Conservation (phyloP, 352 stramenopile genomes). For the Pythium brachiatum region DNA sequence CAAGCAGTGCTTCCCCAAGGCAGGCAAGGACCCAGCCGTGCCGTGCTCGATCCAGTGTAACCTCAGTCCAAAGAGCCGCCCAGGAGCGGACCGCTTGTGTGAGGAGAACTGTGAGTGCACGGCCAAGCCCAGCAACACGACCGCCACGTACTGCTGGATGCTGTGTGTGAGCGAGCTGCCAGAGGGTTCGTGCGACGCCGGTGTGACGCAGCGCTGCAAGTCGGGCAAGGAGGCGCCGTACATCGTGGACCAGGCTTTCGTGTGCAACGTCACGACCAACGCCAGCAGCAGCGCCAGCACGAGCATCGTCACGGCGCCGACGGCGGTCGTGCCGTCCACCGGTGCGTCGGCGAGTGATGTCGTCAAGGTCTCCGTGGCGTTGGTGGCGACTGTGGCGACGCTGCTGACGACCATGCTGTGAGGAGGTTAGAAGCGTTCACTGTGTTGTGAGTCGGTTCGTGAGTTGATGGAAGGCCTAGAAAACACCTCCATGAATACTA, state of each 20-base stretch:
- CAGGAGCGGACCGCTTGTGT: conserved; percentile 26
- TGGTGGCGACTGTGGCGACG: conserved; percentile 1
- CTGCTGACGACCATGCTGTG: conserved; percentile 1
- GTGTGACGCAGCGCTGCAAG: conserved; percentile 21
- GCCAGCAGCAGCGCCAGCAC: conserved; percentile 2
- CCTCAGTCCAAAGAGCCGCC: conserved; percentile 22
- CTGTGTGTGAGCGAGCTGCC: conserved; percentile 32
- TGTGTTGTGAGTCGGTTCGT: neutral
- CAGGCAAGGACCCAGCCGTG: conserved; percentile 20
- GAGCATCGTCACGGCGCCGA: neutral
- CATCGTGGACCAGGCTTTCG: conserved; percentile 25
- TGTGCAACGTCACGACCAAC: conserved; percentile 20
- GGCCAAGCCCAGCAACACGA: conserved; percentile 25
- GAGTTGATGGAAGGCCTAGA: too few relatives aligned
- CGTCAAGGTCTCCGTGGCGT: conserved; percentile 1
- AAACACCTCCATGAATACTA: too few relatives aligned
- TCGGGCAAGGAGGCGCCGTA: conserved; percentile 27
- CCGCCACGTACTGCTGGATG: conserved; percentile 39
- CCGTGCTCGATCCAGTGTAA: conserved; percentile 41
- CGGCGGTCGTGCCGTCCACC: conserved; percentile 1
- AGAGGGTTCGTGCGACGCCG: conserved; percentile 11
- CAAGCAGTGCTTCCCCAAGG: conserved; percentile 29
- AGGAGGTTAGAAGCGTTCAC: neutral
- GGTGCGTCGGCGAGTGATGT: neutral
- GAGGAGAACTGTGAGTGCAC: conserved; percentile 34